Base-by-base conservation (phyloP, 805 yeast species). In the Debaryomyces hansenii region DNA sequence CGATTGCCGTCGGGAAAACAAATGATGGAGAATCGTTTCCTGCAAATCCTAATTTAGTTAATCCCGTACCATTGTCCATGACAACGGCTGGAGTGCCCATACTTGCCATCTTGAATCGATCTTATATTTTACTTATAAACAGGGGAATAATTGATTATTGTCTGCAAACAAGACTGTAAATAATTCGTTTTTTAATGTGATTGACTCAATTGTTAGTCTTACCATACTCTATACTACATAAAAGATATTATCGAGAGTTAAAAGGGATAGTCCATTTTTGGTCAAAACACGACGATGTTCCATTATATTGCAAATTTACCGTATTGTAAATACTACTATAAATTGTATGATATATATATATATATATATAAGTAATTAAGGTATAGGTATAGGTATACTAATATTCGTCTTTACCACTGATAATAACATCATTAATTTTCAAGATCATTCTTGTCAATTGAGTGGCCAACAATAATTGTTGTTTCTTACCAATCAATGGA, bases 1-100 rank as follows among this genome's bases (percentile, higher is more conserved):
- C 84, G 66, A 94, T 94, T 4, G 97, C 98, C 0, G 99, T 94
- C 43, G 99, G 99, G 61, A 94, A 89, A 28, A 94, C 90, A 79
- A 87, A 94, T 4, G 97, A 91, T 35, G 99, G 99, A 20, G 97
- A 79, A 70, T 94, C 99, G 66, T 94, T 94, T 46, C 99, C 99
- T 56, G 99, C 99, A 72, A 91, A 94, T 21, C 99, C 99, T 56
- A 94, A 79, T 67, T 94, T 94, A 64, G 99, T 94, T 58, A 91
- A 77, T 55, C 99, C 99, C 58, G 99, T 94, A 79, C 99, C 99
- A 67, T 92, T 92, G 78, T 90, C 96, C 97, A 90, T 90, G 66
- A 90, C 96, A 75, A 90, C 92, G 49, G 97, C 96, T 35, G 97
- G 97, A 48, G 88, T 84, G 54, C 84, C 84, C 69, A 83, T 72